Percentiles rank a stretch among this genome's conserved stretches.
Evolutionary conservation across 2,329 filamentous ascomycete genomes (phyloP).

Genomic region (Sporothrix schenckii): DNA sequence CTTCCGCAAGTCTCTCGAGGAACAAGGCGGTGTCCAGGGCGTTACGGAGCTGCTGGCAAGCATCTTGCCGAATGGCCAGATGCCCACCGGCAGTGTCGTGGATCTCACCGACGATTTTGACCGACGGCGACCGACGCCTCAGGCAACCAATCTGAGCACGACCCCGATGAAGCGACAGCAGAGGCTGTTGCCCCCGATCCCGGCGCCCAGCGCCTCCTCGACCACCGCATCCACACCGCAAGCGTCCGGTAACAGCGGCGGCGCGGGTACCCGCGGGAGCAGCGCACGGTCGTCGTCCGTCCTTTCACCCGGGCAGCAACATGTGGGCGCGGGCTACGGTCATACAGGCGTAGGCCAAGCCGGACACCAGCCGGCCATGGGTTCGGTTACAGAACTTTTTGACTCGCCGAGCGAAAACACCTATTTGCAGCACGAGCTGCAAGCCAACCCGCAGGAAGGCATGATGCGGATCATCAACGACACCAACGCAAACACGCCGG

Average conservation of each 20-base stretch:
- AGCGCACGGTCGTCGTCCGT: conserved; percentile 27
- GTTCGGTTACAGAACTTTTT: conserved; percentile 63
- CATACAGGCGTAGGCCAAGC: conserved; percentile 12
- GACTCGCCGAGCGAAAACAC: conserved; percentile 55
- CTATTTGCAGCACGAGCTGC: conserved; percentile 59
- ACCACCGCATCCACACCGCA: background rate
- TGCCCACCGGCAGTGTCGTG: conserved; percentile 53
- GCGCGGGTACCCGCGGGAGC: background rate
- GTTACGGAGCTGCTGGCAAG: conserved; percentile 82
- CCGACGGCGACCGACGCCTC: conserved; percentile 50
- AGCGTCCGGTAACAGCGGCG: background rate
- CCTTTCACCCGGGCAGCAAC: conserved; percentile 35
- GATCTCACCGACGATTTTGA: conserved; percentile 65
- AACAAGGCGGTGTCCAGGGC: conserved; percentile 73
- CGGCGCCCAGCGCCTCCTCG: conserved; percentile 38
- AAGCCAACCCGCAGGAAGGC: conserved; percentile 60
- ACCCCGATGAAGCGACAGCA: conserved; percentile 55
- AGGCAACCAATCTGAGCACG: conserved; percentile 43
- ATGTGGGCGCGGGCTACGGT: conserved; percentile 33
- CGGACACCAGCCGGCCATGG: conserved; percentile 43
- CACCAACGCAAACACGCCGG: conserved; percentile 58
- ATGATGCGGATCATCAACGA: conserved; percentile 70
- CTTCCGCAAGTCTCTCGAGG: conserved; percentile 89
- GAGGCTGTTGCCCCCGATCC: conserved; percentile 59
- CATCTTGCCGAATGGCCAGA: conserved; percentile 64